Conservation (phyloP, 2,329 filamentous ascomycete species). For the Pyrenophora tritici-repentis region DNA sequence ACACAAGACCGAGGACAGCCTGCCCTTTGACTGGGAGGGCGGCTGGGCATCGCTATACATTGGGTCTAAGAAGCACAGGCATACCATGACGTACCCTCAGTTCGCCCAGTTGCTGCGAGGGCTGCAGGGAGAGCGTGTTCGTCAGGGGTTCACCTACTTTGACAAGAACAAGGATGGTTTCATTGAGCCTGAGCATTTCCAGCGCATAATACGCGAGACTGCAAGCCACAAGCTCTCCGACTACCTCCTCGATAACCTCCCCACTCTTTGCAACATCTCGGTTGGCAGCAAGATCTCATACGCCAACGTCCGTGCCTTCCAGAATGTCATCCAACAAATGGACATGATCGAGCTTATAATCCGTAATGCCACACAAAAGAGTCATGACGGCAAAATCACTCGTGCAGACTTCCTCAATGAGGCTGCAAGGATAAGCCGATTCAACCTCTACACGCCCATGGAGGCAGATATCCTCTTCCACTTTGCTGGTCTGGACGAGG, state of each 20-base stretch:
- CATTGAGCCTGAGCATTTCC: constrained; percentile 94
- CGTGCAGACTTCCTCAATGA: constrained; percentile 93
- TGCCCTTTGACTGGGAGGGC: constrained; percentile 96
- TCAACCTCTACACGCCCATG: constrained; percentile 97
- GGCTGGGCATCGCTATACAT: constrained; percentile 97
- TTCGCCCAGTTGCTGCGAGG: constrained; percentile 98
- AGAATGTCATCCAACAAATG: constrained; percentile 98
- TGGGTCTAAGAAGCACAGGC: constrained; percentile 82
- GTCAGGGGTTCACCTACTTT: constrained; percentile 91
- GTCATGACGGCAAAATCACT: constrained; percentile 88
- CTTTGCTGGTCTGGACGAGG: constrained; percentile 90
- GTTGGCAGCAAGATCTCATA: constrained; percentile 93
- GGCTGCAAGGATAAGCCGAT: constrained; percentile 86
- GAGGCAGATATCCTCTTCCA: constrained; percentile 98
- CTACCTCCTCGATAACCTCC: constrained; percentile 87
- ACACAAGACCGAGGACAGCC: constrained; percentile 82
- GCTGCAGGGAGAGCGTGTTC: constrained; percentile 91
- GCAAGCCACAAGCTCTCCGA: constrained; percentile 96
- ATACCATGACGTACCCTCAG: constrained; percentile 91
- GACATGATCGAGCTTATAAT: constrained; percentile 94
- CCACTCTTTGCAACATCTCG: constrained; percentile 93
- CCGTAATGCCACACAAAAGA: constrained; percentile 82
- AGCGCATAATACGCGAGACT: constrained; percentile 93
- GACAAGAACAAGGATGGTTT: constrained; percentile 92
- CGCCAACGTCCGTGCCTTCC: constrained; percentile 95